Base-by-base conservation (phyloP, 2,329 filamentous ascomycete species). In the Trichoderma endophyticum region DNA sequence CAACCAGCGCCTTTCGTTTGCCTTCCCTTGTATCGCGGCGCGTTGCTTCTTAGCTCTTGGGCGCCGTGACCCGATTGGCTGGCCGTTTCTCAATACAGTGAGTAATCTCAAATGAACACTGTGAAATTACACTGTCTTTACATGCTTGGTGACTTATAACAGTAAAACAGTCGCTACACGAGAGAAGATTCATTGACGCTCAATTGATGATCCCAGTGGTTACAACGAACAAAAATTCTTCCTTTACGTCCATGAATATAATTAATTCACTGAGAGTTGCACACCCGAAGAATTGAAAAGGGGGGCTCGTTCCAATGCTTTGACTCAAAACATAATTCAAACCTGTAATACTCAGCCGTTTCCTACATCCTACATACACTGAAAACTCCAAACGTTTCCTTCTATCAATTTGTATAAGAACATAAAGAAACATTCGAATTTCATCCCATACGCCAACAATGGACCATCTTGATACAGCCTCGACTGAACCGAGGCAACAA, bases 1-100 rank as follows among this genome's bases (percentile, higher is more conserved):
- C 32, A 63, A 57, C 68, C 63, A 43, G 24, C 48, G 62, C 69
- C 51, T 60, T 15, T 48, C 57, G 26, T 70, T 63, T 51, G 39
- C 26, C 36, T 67, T 66, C 62, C 69, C 62, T 67, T 71, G 48
- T 30, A 30, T 60, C 43, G 68, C 68, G 68, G 68, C 60, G 59
- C 61, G 68, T 70, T 70, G 48, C 60, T 34, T 51, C 12, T 32
- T 61, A 54, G 62, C 62, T 28, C n/a, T 28, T 21, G 34, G 28
- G 28, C 28, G 32, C 12, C 43, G 24, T 4, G n/a, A 61, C 39
- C 66, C 56, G 56, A 69, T 69, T 69, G 66, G 66, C 56, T 61
- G 26, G 28, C 4, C 11, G 21, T 6, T 24, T 54, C 0, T 0
- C 5, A 24, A 2, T 21, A 69, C 68, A 64, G 70, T 72, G 9